Conservation (phyloP, 306 rosid species). For the Ceratonia siliqua region DNA sequence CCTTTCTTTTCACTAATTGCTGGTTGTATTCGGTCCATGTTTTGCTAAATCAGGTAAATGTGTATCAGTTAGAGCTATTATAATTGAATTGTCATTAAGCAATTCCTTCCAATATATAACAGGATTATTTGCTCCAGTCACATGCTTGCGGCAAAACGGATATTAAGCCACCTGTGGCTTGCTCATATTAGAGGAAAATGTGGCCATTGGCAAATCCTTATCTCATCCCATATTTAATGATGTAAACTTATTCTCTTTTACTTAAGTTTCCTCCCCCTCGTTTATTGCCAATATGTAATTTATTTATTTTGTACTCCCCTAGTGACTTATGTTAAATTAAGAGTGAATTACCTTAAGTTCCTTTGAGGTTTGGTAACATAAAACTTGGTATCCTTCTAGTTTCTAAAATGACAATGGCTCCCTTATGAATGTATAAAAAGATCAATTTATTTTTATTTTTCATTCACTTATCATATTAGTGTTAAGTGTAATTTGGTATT, state of each 20-base stretch:
- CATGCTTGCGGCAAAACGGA: neutral
- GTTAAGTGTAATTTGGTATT: too few relatives aligned
- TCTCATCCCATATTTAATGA: neutral
- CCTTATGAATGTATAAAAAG: too few relatives aligned
- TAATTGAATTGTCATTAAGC: neutral
- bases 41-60: neutral
- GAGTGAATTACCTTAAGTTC: too few relatives aligned
- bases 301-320: neutral
- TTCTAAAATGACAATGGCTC: too few relatives aligned
- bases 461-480: too few relatives aligned
- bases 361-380: too few relatives aligned
- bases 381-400: too few relatives aligned
- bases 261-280: neutral
- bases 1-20: conserved; percentile 9
- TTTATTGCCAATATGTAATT: neutral
- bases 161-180: neutral
- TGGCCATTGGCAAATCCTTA: neutral
- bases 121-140: neutral
- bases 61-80: neutral
- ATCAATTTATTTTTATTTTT: too few relatives aligned
- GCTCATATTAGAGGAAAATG: neutral
- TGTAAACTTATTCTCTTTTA: conserved; percentile 9
- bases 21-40: conserved; percentile 12
- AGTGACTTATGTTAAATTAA: neutral
- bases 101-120: neutral